phyloP scores from a whole-genome alignment of 1,139 yeast species.

The Pneumocystis oryctolagi region DNA sequence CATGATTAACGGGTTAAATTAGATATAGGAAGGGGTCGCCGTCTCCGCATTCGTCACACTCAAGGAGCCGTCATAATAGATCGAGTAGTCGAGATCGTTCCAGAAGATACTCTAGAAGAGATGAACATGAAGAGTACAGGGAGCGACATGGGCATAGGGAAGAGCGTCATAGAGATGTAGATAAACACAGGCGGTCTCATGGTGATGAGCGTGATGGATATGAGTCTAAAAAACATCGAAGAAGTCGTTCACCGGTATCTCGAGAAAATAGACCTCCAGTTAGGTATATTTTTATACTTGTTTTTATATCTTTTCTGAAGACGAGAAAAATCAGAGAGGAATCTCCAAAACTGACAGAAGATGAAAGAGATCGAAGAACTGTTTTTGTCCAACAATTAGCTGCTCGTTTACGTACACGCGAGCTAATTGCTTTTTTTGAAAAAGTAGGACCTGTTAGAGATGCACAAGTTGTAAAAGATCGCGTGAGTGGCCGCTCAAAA shows the following conservation, averaged over 20 bases:
- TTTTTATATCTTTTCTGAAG: slow-evolving; percentile 8
- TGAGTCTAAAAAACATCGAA: neutral
- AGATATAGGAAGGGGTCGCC: neutral
- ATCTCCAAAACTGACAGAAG: slow-evolving; percentile 14
- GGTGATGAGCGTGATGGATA: slow-evolving; percentile 3
- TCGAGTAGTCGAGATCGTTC: neutral
- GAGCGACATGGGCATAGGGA: neutral
- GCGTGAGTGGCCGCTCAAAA: slow-evolving; percentile 25
- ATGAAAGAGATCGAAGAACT: slow-evolving; percentile 25
- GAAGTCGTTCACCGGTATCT: slow-evolving; percentile 7
- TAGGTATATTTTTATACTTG: slow-evolving; percentile 1
- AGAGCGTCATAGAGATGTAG: slow-evolving; percentile 1
- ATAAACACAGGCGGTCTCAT: neutral
- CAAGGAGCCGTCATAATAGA: neutral
- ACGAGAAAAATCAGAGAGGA: slow-evolving; percentile 10
- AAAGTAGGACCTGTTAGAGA: slow-evolving; percentile 25
- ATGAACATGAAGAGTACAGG: neutral
- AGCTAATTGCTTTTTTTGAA: slow-evolving; percentile 25
- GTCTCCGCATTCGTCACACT: neutral
- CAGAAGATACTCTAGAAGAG: neutral
- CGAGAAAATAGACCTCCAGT: slow-evolving; percentile 11
- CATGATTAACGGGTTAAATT: neutral
- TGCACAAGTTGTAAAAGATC: slow-evolving; percentile 28
- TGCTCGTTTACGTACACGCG: slow-evolving; percentile 23
- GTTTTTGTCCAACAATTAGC: slow-evolving; percentile 29